Evolutionary conservation across 2,329 filamentous ascomycete species (phyloP).

Genomic region (Tetracladium maxilliforme): DNA sequence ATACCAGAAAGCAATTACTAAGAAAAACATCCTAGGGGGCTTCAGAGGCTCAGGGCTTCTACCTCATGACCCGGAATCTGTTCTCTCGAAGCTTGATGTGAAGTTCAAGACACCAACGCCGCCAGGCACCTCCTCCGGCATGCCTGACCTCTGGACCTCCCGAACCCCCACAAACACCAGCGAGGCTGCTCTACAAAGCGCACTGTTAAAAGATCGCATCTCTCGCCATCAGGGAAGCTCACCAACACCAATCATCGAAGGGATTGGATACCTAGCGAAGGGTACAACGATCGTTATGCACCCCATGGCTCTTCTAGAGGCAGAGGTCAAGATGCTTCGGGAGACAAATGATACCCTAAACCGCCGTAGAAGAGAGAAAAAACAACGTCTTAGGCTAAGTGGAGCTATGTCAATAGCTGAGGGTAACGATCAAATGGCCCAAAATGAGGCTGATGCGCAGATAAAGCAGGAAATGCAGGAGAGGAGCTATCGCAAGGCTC

Average conservation of each 20-base stretch:
- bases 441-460: conserved; percentile 1
- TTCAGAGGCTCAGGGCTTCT: conserved; percentile 14
- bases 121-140: neutral
- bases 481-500: neutral
- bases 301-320: conserved; percentile 1
- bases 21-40: conserved; percentile 10
- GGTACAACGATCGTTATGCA: conserved; percentile 3
- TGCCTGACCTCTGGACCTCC: conserved; percentile 3
- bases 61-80: conserved; percentile 12
- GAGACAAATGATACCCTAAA: conserved; percentile 1
- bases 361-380: neutral
- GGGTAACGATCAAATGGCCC: neutral
- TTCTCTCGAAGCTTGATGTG: conserved; percentile 13
- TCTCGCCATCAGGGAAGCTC: conserved; percentile 4
- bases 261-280: conserved; percentile 6
- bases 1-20: conserved; percentile 8
- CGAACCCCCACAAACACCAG: conserved; percentile 3
- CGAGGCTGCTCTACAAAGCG: conserved; percentile 1
- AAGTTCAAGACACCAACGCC: conserved; percentile 5
- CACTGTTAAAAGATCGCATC: conserved; percentile 5
- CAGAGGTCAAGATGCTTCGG: neutral
- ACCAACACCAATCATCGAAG: conserved; percentile 4
- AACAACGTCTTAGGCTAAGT: conserved; percentile 1
- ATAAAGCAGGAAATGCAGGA: conserved; percentile 1
- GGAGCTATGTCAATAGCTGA: conserved; percentile 1